These are phyloP conservation scores for Hamigera avellanea DNA, from an alignment of 495 filamentous ascomycete genomes.

Conservation along the genomic window DNA sequence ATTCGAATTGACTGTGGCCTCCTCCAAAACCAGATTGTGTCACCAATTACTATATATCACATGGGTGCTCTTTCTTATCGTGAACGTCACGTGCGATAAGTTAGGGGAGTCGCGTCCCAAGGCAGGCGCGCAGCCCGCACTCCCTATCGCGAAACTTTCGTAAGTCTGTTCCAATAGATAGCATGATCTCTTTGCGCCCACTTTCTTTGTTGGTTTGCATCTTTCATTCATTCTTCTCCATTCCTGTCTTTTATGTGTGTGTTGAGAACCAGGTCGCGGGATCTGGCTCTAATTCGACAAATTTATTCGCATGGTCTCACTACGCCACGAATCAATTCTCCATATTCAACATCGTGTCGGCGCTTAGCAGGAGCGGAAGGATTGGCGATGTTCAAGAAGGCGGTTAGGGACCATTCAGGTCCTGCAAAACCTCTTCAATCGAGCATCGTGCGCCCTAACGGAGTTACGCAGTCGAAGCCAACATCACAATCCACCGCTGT, in stretches of 20 bases:
- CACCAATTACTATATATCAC: no score
- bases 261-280: constrained; percentile 7
- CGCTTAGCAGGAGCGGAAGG: constrained; percentile 7
- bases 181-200: background rate
- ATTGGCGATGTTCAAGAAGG: constrained; percentile 32
- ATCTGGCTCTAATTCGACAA: constrained; percentile 10
- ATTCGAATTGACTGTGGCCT: no score
- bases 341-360: constrained; percentile 17
- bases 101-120: constrained; percentile 9
- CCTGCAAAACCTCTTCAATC: constrained; percentile 27
- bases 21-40: no score
- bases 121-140: no score
- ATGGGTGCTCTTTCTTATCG: constrained; percentile 11
- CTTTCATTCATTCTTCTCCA: background rate
- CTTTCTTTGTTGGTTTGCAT: background rate
- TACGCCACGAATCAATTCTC: constrained; percentile 10
- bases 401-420: constrained; percentile 27
- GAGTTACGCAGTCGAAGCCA: constrained; percentile 11
- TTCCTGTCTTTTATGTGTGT: constrained; percentile 24
- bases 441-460: constrained; percentile 16
- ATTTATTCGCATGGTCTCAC: constrained; percentile 13
- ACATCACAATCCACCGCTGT: constrained; percentile 19
- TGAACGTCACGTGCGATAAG: constrained; percentile 24
- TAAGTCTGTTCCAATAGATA: background rate
- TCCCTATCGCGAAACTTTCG: background rate